Conservation (phyloP, 208 protist species). For the Trypanosoma boissoni region DNA sequence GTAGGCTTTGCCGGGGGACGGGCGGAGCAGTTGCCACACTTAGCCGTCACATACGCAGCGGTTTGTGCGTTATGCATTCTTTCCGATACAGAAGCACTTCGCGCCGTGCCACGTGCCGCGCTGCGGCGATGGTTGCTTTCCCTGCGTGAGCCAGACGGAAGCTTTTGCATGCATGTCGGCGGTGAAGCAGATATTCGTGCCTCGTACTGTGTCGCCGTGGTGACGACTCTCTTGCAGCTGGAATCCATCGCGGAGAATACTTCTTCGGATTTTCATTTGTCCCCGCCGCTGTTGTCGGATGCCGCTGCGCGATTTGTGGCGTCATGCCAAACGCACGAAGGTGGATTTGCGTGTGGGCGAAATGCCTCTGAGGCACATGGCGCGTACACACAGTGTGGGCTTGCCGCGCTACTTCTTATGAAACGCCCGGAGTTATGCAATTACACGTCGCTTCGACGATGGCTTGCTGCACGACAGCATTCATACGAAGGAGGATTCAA, state of each 20-base stretch:
- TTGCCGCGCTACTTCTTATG: conserved; percentile 77
- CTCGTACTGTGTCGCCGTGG: conserved; percentile 82
- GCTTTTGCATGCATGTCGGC: conserved; percentile 80
- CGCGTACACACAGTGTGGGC: conserved; percentile 91
- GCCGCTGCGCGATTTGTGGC: conserved; percentile 61
- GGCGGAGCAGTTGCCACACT: conserved; percentile 63
- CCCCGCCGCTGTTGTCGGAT: conserved; percentile 39
- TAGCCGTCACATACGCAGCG: conserved; percentile 84
- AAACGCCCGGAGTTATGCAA: conserved; percentile 51
- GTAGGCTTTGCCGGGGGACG: conserved; percentile 85
- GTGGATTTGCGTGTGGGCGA: conserved; percentile 76
- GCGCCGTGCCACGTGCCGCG: conserved; percentile 52
- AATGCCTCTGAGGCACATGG: conserved; percentile 83
- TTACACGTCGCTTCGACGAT: conserved; percentile 49
- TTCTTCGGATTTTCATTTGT: conserved; percentile 25
- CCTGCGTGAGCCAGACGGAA: conserved; percentile 67
- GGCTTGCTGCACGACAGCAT: conserved; percentile 78
- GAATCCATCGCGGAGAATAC: conserved; percentile 44
- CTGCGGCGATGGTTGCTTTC: conserved; percentile 86
- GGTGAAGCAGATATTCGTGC: conserved; percentile 89
- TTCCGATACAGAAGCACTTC: conserved; percentile 23
- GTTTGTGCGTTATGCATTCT: conserved; percentile 76
- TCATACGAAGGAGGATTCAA: conserved; percentile 90
- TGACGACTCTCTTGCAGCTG: conserved; percentile 64
- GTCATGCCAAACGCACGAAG: conserved; percentile 90